These are phyloP conservation scores for Pelargonium myrrhifolium DNA, from an alignment of 441 rosid genomes.

Conservation along the genomic window DNA sequence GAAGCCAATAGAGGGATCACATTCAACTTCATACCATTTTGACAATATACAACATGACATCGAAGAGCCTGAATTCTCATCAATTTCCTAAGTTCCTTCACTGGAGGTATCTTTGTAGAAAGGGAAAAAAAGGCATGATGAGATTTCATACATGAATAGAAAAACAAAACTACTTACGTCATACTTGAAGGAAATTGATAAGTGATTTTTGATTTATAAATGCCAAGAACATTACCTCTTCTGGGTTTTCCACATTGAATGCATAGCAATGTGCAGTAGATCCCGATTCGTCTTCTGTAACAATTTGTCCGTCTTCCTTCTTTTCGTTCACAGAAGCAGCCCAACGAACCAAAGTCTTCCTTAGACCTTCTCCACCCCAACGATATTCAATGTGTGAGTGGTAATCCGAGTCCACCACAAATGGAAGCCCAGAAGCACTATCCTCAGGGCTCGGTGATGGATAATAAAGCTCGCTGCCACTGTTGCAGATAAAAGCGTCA, in stretches of 20 bases:
- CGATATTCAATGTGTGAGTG: slow-evolving; percentile 67
- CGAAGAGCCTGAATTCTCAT: slow-evolving; percentile 92
- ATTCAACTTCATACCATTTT: slow-evolving; percentile 68
- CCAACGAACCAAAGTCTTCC: slow-evolving; percentile 87
- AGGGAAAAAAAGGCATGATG: background rate
- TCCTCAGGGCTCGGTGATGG: slow-evolving; percentile 54
- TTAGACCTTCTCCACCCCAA: slow-evolving; percentile 89
- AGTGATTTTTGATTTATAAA: too few species aligned
- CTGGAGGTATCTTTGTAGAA: slow-evolving; percentile 52
- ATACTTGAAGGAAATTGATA: background rate
- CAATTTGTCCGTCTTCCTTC: slow-evolving; percentile 42
- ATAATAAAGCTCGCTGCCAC: slow-evolving; percentile 79
- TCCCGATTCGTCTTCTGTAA: slow-evolving; percentile 52
- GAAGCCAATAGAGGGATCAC: slow-evolving; percentile 89
- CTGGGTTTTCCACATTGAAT: slow-evolving; percentile 57
- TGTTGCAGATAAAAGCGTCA: slow-evolving; percentile 80
- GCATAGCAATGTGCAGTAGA: slow-evolving; percentile 63
- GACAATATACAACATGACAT: slow-evolving; percentile 75
- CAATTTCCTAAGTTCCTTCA: slow-evolving; percentile 70
- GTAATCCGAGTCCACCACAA: slow-evolving; percentile 66
- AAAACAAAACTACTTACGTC: slow-evolving; percentile 1
- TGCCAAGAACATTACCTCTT: slow-evolving; percentile 32
- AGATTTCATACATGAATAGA: background rate
- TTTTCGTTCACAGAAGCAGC: slow-evolving; percentile 49
- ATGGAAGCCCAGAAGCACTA: slow-evolving; percentile 27